phyloP scores from a whole-genome alignment of 2,329 filamentous ascomycete species.

The Pestalotiopsis sp. region DNA sequence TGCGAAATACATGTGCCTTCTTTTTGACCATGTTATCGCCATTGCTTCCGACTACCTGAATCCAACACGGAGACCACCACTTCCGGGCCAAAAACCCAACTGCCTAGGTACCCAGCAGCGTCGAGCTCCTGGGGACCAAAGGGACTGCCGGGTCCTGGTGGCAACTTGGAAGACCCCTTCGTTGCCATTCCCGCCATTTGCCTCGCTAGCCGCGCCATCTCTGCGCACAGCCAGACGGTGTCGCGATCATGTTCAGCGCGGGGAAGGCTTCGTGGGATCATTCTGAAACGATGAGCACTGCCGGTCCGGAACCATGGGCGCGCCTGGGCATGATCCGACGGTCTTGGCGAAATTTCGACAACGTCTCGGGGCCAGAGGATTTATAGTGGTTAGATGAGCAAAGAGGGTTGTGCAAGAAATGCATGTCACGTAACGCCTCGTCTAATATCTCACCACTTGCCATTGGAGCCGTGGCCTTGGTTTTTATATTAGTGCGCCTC shows the following conservation, averaged over 20 bases:
- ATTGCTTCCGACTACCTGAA: no score
- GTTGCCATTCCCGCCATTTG: not conserved
- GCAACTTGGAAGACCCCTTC: not conserved
- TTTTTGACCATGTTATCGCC: no score
- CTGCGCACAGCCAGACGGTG: not conserved
- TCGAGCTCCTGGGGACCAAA: not conserved
- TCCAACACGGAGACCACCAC: no score
- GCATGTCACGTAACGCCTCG: slow-evolving; percentile 5
- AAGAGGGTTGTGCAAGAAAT: not conserved
- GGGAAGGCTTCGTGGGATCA: not conserved
- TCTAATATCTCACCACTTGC: not conserved
- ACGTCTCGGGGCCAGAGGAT: no score
- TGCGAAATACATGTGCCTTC: no score
- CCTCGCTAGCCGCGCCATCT: not conserved
- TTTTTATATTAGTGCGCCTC: not conserved
- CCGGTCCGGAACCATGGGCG: not conserved
- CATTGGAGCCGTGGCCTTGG: not conserved
- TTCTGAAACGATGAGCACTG: not conserved
- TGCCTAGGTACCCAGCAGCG: no score
- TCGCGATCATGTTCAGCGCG: not conserved
- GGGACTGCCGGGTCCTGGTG: not conserved
- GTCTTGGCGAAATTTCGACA: no score
- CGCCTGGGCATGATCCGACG: no score
- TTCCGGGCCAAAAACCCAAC: no score
- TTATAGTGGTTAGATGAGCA: no score